Percentiles rank a stretch among this genome's conserved stretches.
Evolutionary conservation across 2,329 filamentous ascomycete species (phyloP).

Genomic region (Penicillium carneum): DNA sequence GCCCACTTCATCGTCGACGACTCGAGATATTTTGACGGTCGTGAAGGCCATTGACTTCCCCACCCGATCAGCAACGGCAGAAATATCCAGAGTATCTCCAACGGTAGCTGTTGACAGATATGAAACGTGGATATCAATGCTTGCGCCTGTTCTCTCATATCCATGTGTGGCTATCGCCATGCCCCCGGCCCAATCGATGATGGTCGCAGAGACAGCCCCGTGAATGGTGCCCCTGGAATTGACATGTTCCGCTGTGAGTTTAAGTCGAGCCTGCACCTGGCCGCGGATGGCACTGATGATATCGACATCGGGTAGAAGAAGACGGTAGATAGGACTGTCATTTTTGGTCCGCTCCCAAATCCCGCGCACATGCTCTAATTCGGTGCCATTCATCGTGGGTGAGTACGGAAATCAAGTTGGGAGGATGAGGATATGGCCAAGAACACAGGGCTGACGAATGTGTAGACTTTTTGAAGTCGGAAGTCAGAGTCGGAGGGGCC

Average conservation of each 20-base stretch:
- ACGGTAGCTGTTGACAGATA: constrained; percentile 18
- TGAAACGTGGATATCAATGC: constrained; percentile 17
- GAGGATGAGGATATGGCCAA: background rate
- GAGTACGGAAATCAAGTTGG: background rate
- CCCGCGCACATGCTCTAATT: constrained; percentile 19
- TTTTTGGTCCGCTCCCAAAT: constrained; percentile 20
- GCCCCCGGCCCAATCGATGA: constrained; percentile 20
- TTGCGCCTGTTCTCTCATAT: constrained; percentile 19
- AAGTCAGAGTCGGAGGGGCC: background rate
- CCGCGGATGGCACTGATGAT: constrained; percentile 14
- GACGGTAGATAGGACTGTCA: constrained; percentile 19
- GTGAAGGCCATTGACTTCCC: constrained; percentile 23
- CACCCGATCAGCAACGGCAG: constrained; percentile 14
- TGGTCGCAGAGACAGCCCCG: constrained; percentile 17
- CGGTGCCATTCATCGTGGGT: constrained; percentile 2
- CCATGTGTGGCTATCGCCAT: constrained; percentile 22
- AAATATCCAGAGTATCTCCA: constrained; percentile 15
- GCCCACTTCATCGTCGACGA: constrained; percentile 16
- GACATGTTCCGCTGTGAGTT: constrained; percentile 19
- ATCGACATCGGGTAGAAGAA: constrained; percentile 17
- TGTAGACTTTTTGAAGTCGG: background rate
- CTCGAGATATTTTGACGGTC: constrained; percentile 12
- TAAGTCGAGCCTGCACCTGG: constrained; percentile 18
- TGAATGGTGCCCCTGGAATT: constrained; percentile 21
- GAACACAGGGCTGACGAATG: background rate